Evolutionary conservation across 306 rosid species (phyloP).

Genomic region (Ormosia emarginata): DNA sequence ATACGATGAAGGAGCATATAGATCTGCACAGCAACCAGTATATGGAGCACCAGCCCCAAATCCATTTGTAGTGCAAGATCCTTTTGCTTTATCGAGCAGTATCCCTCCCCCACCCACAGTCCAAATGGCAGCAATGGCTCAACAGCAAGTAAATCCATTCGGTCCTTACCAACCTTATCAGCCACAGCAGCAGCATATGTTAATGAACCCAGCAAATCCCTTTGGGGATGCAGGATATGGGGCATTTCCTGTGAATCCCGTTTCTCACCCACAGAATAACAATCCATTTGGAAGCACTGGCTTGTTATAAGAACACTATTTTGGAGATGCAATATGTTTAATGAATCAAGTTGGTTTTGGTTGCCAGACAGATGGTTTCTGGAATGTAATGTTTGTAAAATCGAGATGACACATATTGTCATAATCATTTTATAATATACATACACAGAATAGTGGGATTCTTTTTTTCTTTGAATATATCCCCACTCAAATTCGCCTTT

Average conservation of each 20-base stretch:
- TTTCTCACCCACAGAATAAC: slow-evolving; percentile 53
- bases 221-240: slow-evolving; percentile 68
- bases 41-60: slow-evolving; percentile 73
- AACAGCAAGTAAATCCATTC: slow-evolving; percentile 65
- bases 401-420: slow-evolving; percentile 23
- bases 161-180: slow-evolving; percentile 57
- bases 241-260: slow-evolving; percentile 46
- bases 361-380: slow-evolving; percentile 26
- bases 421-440: slow-evolving; percentile 26
- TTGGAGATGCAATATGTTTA: not conserved
- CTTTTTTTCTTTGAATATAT: not conserved
- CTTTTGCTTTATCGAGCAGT: slow-evolving; percentile 56
- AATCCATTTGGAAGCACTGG: slow-evolving; percentile 81
- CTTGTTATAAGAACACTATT: slow-evolving; percentile 39
- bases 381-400: slow-evolving; percentile 30
- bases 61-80: slow-evolving; percentile 81
- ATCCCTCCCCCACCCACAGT: slow-evolving; percentile 47
- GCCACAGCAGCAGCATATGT: slow-evolving; percentile 52
- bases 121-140: slow-evolving; percentile 62
- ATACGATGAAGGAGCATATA: slow-evolving; percentile 67
- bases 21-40: slow-evolving; percentile 69
- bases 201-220: slow-evolving; percentile 66
- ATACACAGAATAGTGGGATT: not conserved
- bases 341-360: slow-evolving; percentile 36
- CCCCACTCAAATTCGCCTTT: not conserved